A percentile compares a stretch with the other conserved stretches of the same genome.
phyloP scores from a whole-genome alignment of 2,329 filamentous ascomycete species.

The Taxawa tesnikishii region DNA sequence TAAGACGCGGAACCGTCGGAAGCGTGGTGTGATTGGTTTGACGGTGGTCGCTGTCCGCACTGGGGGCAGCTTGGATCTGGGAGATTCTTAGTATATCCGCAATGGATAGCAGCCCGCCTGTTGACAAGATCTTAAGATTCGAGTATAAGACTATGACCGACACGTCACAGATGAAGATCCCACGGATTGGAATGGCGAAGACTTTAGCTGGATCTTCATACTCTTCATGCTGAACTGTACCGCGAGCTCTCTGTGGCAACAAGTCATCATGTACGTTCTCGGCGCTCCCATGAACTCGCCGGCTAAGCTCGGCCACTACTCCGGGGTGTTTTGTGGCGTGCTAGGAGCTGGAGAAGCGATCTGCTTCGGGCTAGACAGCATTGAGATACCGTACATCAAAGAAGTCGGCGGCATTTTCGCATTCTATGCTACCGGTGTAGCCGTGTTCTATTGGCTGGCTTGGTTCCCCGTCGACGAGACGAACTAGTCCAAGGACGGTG shows the following conservation, averaged over 20 bases:
- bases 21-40: conserved; percentile 12
- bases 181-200: conserved; percentile 14
- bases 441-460: conserved; percentile 10
- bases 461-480: conserved; percentile 15
- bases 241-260: conserved; percentile 16
- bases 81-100: conserved; percentile 10
- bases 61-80: conserved; percentile 18
- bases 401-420: conserved; percentile 13
- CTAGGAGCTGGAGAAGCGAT: conserved; percentile 18
- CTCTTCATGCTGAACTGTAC: conserved; percentile 15
- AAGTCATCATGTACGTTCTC: conserved; percentile 17
- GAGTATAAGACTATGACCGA: conserved; percentile 14
- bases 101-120: no score
- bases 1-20: conserved; percentile 4
- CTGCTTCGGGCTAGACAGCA: conserved; percentile 16
- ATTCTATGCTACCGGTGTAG: conserved; percentile 11
- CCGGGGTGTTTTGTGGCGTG: conserved; percentile 16
- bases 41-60: conserved; percentile 13
- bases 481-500: conserved; percentile 13
- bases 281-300: conserved; percentile 16
- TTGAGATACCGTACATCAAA: conserved; percentile 14
- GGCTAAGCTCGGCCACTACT: conserved; percentile 8
- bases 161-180: conserved; percentile 8
- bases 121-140: no score
- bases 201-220: conserved; percentile 14